These are phyloP conservation scores for Cystobasidiaceae sp. DNA, from an alignment of 1,284 basidiomycete genomes.

Conservation along the genomic window DNA sequence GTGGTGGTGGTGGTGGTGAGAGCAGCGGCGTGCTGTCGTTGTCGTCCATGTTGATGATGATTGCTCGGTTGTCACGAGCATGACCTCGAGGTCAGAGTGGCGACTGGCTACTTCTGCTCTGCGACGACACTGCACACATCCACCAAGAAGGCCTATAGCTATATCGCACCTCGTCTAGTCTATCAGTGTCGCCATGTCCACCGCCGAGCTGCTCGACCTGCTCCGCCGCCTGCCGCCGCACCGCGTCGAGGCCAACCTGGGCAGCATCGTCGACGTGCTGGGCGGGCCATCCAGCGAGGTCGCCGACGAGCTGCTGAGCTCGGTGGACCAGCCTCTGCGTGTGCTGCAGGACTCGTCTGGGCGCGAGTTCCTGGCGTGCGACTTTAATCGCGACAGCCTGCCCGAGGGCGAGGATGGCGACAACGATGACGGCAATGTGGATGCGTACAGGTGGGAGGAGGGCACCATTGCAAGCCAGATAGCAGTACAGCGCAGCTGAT, in stretches of 20 bases:
- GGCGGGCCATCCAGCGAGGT: constrained; percentile 60
- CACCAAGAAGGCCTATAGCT: no score
- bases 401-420: constrained; percentile 14
- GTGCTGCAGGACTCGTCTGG: constrained; percentile 75
- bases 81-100: no score
- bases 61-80: no score
- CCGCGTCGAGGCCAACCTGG: constrained; percentile 82
- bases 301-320: constrained; percentile 88
- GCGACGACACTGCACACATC: no score
- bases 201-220: constrained; percentile 57
- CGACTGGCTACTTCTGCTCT: no score
- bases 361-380: constrained; percentile 87
- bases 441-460: constrained; percentile 76
- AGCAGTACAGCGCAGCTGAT: not conserved
- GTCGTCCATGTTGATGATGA: no score
- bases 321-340: constrained; percentile 90
- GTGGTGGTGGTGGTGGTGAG: no score
- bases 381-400: constrained; percentile 89
- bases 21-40: no score
- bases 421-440: constrained; percentile 47
- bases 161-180: no score
- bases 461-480: not conserved
- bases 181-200: constrained; percentile 1
- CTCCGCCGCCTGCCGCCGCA: constrained; percentile 91
- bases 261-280: constrained; percentile 59